Base-by-base conservation (phyloP, 1,284 basidiomycete genomes). In the Wallemia ichthyophaga region DNA sequence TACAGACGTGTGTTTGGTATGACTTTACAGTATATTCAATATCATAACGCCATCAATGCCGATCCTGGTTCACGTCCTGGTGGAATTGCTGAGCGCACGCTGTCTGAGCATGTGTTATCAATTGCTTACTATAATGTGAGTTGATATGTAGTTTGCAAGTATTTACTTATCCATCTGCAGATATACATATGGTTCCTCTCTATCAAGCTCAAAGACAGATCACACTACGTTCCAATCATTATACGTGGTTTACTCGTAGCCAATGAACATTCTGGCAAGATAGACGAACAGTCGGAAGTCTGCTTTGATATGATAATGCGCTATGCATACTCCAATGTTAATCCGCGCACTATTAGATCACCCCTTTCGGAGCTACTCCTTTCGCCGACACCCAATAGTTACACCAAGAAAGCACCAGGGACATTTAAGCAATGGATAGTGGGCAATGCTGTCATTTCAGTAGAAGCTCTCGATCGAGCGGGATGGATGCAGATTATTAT, bases 281-380 rank as follows among this genome's bases (percentile, higher is more conserved):
- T 94, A 1, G 89, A 96, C 67, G 87, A 87, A 64, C 82, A 85
- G 56, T 88, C 88, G 0, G 87, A 96, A 69, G 91, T 96, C 24
- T 94, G 88, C 68, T 92, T 98, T 66, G 94, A 99, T 69, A 98
- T 92, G 85, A 75, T 99, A 5, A 85, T 88, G 21, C 77, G 94
- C 19, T 95, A 94, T 68, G 84, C 92, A 0, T 95, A 92, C 66
- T 86, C 83, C 24, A 91, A 85, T 64, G 88, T 88, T 15, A 88
- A 95, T 66, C 86, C 92, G 0, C 80, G 85, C 58, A 88, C 91
- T 0, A 79, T 85, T 1, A 76, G 75, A 48, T 89, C 86, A 1
- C 76, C 83, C 62, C 75, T 95, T 61, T 79, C 77, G 64, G 82
- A 88, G 55, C 67, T 74, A 62, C 70, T 77, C 60, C 71, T 73